phyloP scores from a whole-genome alignment of 495 filamentous ascomycete species.

The Aspergillus baeticus region DNA sequence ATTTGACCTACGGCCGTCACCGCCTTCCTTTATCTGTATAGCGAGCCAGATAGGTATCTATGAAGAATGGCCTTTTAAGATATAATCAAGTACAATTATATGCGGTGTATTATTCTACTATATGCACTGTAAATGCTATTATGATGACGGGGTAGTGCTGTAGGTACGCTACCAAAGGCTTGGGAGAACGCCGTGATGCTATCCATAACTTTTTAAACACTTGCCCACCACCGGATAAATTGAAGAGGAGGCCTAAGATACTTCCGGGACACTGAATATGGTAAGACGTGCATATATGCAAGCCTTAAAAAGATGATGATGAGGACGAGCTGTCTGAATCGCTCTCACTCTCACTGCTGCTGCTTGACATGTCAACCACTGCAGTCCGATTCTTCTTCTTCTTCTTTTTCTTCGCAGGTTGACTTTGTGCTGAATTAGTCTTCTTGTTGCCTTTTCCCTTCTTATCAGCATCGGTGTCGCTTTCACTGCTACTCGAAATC shows the following conservation, averaged over 20 bases:
- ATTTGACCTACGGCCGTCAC: conserved; percentile 27
- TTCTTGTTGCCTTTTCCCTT: background rate
- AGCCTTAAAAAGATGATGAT: conserved; percentile 8
- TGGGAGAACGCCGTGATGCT: background rate
- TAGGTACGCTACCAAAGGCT: too few species aligned
- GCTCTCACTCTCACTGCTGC: conserved; percentile 32
- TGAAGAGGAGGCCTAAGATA: background rate
- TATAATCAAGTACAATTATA: too few species aligned
- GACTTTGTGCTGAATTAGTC: background rate
- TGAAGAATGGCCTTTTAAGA: too few species aligned
- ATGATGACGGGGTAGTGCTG: too few species aligned
- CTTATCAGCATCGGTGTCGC: conserved; percentile 23
- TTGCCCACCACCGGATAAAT: background rate
- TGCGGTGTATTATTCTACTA: too few species aligned
- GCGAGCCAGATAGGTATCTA: too few species aligned
- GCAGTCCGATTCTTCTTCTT: conserved; percentile 30
- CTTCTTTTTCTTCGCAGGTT: conserved; percentile 7
- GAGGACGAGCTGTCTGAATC: conserved; percentile 21
- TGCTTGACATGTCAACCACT: conserved; percentile 45
- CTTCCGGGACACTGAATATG: too few species aligned
- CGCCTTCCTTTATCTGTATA: conserved; percentile 17
- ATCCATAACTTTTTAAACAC: background rate
- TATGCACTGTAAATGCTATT: too few species aligned
- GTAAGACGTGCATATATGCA: background rate
- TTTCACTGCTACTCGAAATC: conserved; percentile 48